phyloP scores from a whole-genome alignment of 768 basidiomycete genomes.

The Tylopilus rubrobrunneus region DNA sequence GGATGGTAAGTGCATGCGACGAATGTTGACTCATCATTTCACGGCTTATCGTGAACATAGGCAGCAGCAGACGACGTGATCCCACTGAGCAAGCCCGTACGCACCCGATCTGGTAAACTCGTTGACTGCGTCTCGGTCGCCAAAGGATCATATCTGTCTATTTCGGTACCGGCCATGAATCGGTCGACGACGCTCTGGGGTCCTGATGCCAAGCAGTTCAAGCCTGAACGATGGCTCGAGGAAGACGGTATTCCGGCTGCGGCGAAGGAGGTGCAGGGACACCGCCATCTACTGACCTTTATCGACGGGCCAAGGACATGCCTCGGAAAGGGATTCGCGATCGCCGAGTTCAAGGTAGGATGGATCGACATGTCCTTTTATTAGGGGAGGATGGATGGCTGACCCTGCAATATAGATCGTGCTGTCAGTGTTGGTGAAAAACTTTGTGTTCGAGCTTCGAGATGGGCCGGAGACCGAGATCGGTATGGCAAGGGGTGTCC shows the following conservation, averaged over 20 bases:
- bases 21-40: neutral
- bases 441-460: conserved; percentile 20
- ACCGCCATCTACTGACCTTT: conserved; percentile 50
- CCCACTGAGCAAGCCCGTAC: conserved; percentile 51
- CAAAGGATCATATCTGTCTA: conserved; percentile 43
- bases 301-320: conserved; percentile 48
- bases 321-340: conserved; percentile 12
- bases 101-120: conserved; percentile 36
- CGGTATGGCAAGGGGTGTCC: conserved; percentile 11
- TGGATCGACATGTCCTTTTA: neutral
- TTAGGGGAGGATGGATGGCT: neutral
- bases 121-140: conserved; percentile 41
- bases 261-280: conserved; percentile 45
- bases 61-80: conserved; percentile 53
- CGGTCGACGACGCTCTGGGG: conserved; percentile 46
- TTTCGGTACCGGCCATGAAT: conserved; percentile 47
- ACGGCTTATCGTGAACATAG: conserved; percentile 25
- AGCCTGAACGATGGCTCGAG: conserved; percentile 61
- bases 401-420: conserved; percentile 30
- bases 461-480: conserved; percentile 18
- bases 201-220: conserved; percentile 19
- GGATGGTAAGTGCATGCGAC: conserved; percentile 7
- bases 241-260: conserved; percentile 23
- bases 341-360: conserved; percentile 26
- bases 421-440: conserved; percentile 40